Conservation (phyloP, 371 early-diverging fungal genomes). For the Blastocladiella emersonii region DNA sequence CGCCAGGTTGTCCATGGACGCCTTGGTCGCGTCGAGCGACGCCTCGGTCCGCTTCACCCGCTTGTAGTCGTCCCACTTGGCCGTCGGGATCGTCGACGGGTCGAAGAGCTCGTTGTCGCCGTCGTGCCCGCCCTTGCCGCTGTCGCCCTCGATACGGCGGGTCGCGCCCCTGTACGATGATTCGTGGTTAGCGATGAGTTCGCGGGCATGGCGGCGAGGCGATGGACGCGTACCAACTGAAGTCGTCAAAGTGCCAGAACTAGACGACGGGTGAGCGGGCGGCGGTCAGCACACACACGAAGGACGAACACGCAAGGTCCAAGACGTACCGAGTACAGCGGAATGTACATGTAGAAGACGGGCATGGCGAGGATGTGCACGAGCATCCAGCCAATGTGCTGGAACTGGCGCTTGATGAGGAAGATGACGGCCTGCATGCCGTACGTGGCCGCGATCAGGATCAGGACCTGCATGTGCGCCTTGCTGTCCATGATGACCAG, state of each 20-base stretch:
- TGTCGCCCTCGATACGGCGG: conserved; percentile 10
- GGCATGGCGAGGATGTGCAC: conserved; percentile 77
- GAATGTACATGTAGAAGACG: conserved; percentile 67
- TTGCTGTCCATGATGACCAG: conserved; percentile 15
- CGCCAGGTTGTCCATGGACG: too few species aligned
- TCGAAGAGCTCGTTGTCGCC: conserved; percentile 6
- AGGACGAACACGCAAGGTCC: conserved; percentile 55
- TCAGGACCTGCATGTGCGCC: conserved; percentile 32
- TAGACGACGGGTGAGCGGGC: too few species aligned
- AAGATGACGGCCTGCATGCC: conserved; percentile 75
- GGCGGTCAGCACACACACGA: too few species aligned
- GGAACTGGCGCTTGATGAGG: conserved; percentile 74
- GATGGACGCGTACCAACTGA: conserved; percentile 12
- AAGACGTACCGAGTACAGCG: conserved; percentile 41
- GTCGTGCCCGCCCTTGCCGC: conserved; percentile 8
- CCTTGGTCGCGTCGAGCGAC: background rate
- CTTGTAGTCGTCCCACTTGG: conserved; percentile 12
- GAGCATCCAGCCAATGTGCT: conserved; percentile 96
- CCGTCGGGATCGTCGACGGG: conserved; percentile 3
- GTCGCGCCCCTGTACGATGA: conserved; percentile 24
- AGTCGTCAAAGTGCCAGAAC: conserved; percentile 18
- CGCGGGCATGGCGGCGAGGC: too few species aligned
- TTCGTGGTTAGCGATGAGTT: conserved; percentile 29
- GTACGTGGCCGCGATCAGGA: conserved; percentile 54
- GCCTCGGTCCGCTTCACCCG: background rate